These are phyloP conservation scores for Nemania sp. DNA, from an alignment of 2,329 filamentous ascomycete genomes.

Conservation along the genomic window DNA sequence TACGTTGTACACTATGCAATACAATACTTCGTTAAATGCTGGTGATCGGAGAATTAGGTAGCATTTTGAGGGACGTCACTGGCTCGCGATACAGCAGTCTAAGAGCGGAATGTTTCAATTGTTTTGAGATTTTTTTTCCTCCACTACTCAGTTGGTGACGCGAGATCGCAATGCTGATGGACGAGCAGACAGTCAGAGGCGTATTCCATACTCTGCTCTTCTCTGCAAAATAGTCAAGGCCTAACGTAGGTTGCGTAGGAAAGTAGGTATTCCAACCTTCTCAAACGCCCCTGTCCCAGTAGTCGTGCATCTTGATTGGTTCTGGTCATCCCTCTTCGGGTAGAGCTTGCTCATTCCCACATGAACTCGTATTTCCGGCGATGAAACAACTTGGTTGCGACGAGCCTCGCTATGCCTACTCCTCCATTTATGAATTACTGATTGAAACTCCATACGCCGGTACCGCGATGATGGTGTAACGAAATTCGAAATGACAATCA, in stretches of 20 bases:
- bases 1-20: neutral
- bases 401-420: conserved; percentile 16
- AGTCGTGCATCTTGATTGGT: conserved; percentile 11
- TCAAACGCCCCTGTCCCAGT: neutral
- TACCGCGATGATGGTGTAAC: conserved; percentile 14
- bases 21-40: conserved; percentile 1
- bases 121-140: conserved; percentile 18
- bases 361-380: conserved; percentile 11
- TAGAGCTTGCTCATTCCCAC: conserved; percentile 10
- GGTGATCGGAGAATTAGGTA: neutral
- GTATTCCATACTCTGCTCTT: conserved; percentile 26
- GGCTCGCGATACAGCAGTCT: neutral
- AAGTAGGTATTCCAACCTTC: conserved; percentile 8
- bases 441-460: conserved; percentile 26
- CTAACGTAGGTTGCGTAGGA: neutral
- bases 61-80: neutral
- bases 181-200: conserved; percentile 18
- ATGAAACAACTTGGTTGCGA: conserved; percentile 25
- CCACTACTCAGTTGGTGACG: conserved; percentile 15
- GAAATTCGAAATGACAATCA: conserved; percentile 19
- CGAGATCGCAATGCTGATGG: conserved; percentile 8
- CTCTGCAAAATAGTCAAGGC: conserved; percentile 3
- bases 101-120: conserved; percentile 13
- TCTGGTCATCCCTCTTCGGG: conserved; percentile 9
- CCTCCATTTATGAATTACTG: conserved; percentile 19